A percentile compares a stretch with the other conserved stretches of the same genome.
These are phyloP conservation scores for Cordia subcordata DNA, from an alignment of 257 asterid genomes.

Conservation along the genomic window DNA sequence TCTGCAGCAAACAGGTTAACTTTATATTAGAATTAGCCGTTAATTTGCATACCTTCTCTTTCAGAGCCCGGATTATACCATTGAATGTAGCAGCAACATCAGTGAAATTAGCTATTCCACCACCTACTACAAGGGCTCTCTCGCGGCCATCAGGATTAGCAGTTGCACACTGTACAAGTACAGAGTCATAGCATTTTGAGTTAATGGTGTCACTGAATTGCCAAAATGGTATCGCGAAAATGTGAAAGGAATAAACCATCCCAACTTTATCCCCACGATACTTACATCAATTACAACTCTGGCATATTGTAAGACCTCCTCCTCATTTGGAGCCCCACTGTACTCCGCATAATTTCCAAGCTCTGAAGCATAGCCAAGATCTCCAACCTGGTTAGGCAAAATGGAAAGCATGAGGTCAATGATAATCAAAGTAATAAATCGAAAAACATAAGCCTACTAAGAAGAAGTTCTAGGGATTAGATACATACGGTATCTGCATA, in stretches of 20 bases:
- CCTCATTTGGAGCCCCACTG: slow-evolving; percentile 97
- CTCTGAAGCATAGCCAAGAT: slow-evolving; percentile 91
- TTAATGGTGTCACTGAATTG: background rate
- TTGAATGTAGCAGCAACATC: slow-evolving; percentile 92
- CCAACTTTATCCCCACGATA: slow-evolving; percentile 1
- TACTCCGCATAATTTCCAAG: slow-evolving; percentile 96
- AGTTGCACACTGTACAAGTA: slow-evolving; percentile 73
- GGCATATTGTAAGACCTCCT: slow-evolving; percentile 94
- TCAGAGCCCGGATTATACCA: slow-evolving; percentile 88
- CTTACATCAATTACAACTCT: slow-evolving; percentile 93
- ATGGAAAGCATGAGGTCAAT: background rate
- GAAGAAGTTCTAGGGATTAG: slow-evolving; percentile 11
- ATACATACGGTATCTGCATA: slow-evolving; percentile 79
- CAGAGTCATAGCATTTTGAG: background rate
- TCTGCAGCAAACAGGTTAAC: background rate
- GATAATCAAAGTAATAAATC: background rate
- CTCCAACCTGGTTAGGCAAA: slow-evolving; percentile 62
- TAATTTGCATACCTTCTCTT: slow-evolving; percentile 57
- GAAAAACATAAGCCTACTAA: background rate
- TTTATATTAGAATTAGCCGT: background rate
- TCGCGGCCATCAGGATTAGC: slow-evolving; percentile 82
- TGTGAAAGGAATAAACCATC: background rate
- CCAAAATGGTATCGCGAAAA: background rate
- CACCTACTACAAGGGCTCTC: slow-evolving; percentile 93
- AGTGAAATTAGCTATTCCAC: slow-evolving; percentile 95